These are phyloP conservation scores for Elsinoe australis DNA, from an alignment of 2,329 filamentous ascomycete species.

Conservation along the genomic window DNA sequence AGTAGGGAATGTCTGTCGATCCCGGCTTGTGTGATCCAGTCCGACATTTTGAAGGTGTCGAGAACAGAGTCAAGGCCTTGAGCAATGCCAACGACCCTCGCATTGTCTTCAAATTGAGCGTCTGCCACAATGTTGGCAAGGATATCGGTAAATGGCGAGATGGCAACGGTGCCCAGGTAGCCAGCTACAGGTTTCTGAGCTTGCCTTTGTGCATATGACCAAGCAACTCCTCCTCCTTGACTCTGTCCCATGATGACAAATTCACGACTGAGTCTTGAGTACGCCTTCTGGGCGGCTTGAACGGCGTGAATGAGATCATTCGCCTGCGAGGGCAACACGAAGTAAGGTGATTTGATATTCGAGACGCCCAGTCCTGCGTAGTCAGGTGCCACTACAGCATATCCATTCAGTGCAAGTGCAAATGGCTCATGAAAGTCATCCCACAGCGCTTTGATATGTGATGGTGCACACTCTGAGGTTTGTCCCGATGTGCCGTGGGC, in stretches of 20 bases:
- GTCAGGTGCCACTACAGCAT: conserved; percentile 26
- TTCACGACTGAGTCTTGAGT: conserved; percentile 31
- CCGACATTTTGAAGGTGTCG: conserved; percentile 24
- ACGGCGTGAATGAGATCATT: conserved; percentile 41
- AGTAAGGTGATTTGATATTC: conserved; percentile 34
- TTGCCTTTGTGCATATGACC: conserved; percentile 35
- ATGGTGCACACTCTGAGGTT: conserved; percentile 23
- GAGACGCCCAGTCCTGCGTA: conserved; percentile 25
- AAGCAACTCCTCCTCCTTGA: conserved; percentile 42
- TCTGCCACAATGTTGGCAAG: conserved; percentile 26
- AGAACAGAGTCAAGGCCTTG: conserved; percentile 24
- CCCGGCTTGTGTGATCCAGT: conserved; percentile 27
- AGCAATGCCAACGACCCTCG: conserved; percentile 21
- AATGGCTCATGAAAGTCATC: conserved; percentile 25
- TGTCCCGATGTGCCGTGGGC: conserved; percentile 24
- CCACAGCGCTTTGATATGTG: conserved; percentile 26
- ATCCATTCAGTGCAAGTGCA: conserved; percentile 26
- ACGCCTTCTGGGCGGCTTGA: conserved; percentile 37
- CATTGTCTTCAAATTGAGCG: conserved; percentile 18
- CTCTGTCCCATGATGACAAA: conserved; percentile 44
- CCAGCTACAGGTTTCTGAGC: conserved; percentile 29
- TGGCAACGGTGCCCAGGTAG: conserved; percentile 34
- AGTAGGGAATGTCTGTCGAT: conserved; percentile 22
- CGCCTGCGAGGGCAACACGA: conserved; percentile 33
- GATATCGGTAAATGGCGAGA: conserved; percentile 24